Evolutionary conservation across 202 grass and related monocot genomes (phyloP), one percentile per base, ranked within the genome.

Genomic region (Dendrocalamus latiflorus): DNA sequence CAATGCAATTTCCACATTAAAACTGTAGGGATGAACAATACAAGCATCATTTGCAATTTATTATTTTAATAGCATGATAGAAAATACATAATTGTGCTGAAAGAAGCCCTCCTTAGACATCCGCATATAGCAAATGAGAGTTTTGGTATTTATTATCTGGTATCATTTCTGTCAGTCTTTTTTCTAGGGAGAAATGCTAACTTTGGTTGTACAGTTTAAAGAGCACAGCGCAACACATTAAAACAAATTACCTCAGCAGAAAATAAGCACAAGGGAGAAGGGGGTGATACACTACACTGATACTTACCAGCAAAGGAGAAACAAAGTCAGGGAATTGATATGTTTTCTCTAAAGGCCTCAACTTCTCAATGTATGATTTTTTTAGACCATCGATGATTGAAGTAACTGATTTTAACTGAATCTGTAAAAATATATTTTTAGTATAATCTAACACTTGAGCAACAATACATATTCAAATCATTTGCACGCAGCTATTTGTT

Each of bases 371-470:
- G 70, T 96, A 96, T 49, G 81, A 70, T 93, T 92, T 96, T 81
- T 96, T 96, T 79, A 96, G 67, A 36, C 93, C 93, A 61, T 96
- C 93, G 1, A 91, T 86, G 49, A 96, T 88, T 6, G 93, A 96
- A 68, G 93, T 93, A 71, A 96, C 93, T 70, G 90, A 91, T 77
- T 84, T 96, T 72, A 86, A 77, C 47, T 89, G 78, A 26, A 96
- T 89, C 93, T 96, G 74, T 47, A 83, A 49, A 36, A 15, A 26
- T 55, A 55, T 51, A n/a, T 47, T 51, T 75, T 65, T 60, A 68
- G 22, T 6, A 74, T 55, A 22, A 63, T 53, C 4, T 11, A 79
- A 68, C 18, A 42, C 3, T 61, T 20, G 6, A 58, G 25, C 10
- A 42, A 65, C 30, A 73, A 70, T 9, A 37, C 14, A 8, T 41